A percentile compares a stretch with the other conserved stretches of the same genome.
phyloP scores from a whole-genome alignment of 2,329 filamentous ascomycete species.

The Colletotrichum truncatum region DNA sequence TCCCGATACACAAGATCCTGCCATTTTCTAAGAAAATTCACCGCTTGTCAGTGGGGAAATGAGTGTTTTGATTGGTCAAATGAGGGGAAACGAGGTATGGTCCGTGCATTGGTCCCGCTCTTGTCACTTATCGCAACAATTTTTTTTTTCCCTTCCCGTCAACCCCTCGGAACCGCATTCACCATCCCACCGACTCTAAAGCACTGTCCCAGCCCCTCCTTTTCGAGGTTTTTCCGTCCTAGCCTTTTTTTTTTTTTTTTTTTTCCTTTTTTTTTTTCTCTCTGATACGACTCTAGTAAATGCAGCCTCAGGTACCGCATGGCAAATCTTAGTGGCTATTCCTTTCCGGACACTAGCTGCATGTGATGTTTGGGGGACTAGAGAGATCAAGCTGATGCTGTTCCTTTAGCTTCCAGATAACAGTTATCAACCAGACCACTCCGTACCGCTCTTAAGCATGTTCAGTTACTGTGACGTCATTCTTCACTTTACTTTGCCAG shows the following conservation, averaged over 20 bases:
- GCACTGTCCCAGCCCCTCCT: constrained; percentile 22
- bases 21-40: constrained; percentile 44
- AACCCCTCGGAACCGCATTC: constrained; percentile 10
- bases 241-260: too few relatives aligned
- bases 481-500: background rate
- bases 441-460: background rate
- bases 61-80: background rate
- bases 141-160: constrained; percentile 4
- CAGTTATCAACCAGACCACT: background rate
- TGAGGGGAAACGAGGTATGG: background rate
- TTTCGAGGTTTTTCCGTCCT: constrained; percentile 14
- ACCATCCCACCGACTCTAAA: background rate
- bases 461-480: background rate
- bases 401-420: background rate
- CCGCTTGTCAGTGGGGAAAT: constrained; percentile 20
- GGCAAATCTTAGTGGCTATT: background rate
- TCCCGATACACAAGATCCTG: constrained; percentile 48
- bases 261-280: background rate
- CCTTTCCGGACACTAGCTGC: background rate
- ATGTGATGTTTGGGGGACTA: background rate
- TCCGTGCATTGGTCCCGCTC: constrained; percentile 4
- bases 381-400: background rate
- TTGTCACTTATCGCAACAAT: constrained; percentile 23
- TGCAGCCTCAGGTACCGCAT: background rate
- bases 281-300: background rate